Evolutionary conservation across 108 stramenopile species (phyloP), one percentile per base, ranked within the genome.

Genomic region (Schizochytrium sp.): DNA sequence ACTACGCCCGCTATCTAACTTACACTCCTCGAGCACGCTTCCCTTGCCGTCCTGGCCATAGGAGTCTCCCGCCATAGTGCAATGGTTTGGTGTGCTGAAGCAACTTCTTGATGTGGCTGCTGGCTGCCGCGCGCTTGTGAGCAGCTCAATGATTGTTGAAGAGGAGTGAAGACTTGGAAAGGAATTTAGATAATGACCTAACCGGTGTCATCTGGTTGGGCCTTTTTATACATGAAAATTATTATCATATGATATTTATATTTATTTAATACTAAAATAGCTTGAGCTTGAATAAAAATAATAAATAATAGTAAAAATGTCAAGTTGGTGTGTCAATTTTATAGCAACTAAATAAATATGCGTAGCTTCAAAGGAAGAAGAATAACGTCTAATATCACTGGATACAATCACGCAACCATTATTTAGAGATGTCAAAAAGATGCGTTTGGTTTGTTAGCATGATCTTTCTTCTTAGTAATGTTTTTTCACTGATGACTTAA

Each of bases 31-130:
- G 50, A 83, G 76, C 28, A 83, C 76, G 76, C 76, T 83, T 47
- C 76, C 76, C 76, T 49, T 83, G 76, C 76, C 76, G 47, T 83
- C 76, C 76, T 55, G 76, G 28, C 76, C 76, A 40, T 83, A 83
- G 15, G 50, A 49, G 50, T 83, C 76, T 19, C 59, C 19, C 17
- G 19, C 59, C 17, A 60, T 19, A 17, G 19, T n/a, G 19, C 17
- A 60, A 60, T 60, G 19, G n/a, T 17, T n/a, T 60, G 59, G 19
- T 60, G 19, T 60, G 59, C 19, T 60, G 17, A 17, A 19, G 59
- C 59, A 19, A 17, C 19, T 60, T 60, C 59, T 60, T 17, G 19
- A 60, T n/a, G 59, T 28, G 28, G 28, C 28, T 28, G 28, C 28
- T 28, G 28, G 28, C 28, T 19, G 19, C 59, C 19, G 59, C 19